Percentiles rank a stretch among this genome's conserved stretches.
Evolutionary conservation across 768 basidiomycete species (phyloP).

Genomic region (Leccinum barrowsii): DNA sequence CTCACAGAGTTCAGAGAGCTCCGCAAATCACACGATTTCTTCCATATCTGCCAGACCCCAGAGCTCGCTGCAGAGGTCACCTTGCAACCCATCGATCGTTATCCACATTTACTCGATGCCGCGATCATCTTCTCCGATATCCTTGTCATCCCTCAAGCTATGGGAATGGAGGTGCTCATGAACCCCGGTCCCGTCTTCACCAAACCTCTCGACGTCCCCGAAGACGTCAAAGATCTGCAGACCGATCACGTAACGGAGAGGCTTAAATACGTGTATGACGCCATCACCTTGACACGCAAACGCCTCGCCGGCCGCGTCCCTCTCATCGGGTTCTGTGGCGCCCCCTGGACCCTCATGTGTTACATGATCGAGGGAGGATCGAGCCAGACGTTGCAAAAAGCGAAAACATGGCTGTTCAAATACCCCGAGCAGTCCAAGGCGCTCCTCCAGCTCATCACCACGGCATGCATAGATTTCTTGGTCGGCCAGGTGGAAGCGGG

Average conservation of each 20-base stretch:
- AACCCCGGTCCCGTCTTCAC: slow-evolving; percentile 90
- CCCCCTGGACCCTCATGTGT: slow-evolving; percentile 96
- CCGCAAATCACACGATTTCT: slow-evolving; percentile 86
- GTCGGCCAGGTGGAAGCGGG: slow-evolving; percentile 94
- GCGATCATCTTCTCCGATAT: slow-evolving; percentile 99
- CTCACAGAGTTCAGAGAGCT: slow-evolving; percentile 81
- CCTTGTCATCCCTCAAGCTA: slow-evolving; percentile 94
- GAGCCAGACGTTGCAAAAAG: slow-evolving; percentile 84
- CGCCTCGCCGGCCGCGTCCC: slow-evolving; percentile 86
- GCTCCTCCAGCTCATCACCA: slow-evolving; percentile 76
- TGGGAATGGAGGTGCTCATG: slow-evolving; percentile 96
- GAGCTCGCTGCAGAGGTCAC: slow-evolving; percentile 85
- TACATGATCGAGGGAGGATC: slow-evolving; percentile 99
- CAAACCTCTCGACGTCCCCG: slow-evolving; percentile 74
- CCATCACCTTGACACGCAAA: slow-evolving; percentile 80
- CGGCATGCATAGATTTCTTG: slow-evolving; percentile 84
- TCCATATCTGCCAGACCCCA: slow-evolving; percentile 93
- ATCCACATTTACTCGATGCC: slow-evolving; percentile 83
- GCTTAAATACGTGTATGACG: slow-evolving; percentile 89
- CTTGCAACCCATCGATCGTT: slow-evolving; percentile 89
- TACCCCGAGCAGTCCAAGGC: slow-evolving; percentile 81
- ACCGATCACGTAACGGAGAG: slow-evolving; percentile 79
- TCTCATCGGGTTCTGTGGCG: slow-evolving; percentile 94
- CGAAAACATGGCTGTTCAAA: slow-evolving; percentile 93
- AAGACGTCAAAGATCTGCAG: slow-evolving; percentile 61